Percentiles rank a stretch among this genome's conserved stretches.
Conservation (phyloP, 768 basidiomycete species). For the Rhodotorula kratochvilovae region DNA sequence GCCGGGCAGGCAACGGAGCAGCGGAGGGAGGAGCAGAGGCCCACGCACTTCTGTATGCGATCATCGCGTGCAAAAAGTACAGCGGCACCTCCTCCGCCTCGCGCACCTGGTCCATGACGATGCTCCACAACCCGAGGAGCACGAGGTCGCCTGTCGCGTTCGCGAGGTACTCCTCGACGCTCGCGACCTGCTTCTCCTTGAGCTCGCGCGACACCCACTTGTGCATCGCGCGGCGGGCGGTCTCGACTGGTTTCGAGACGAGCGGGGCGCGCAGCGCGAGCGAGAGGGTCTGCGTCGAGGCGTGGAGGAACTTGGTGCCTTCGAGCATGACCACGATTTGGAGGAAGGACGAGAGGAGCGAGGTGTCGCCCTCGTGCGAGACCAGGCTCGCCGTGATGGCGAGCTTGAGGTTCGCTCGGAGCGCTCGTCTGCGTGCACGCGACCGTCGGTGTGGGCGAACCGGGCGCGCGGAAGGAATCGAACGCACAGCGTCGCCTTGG, state of each 20-base stretch:
- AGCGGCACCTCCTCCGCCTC: slow-evolving; percentile 52
- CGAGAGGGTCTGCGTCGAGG: slow-evolving; percentile 63
- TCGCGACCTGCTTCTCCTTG: slow-evolving; percentile 69
- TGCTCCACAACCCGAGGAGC: slow-evolving; percentile 74
- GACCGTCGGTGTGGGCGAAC: not conserved
- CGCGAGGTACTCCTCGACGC: slow-evolving; percentile 83
- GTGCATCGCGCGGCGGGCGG: slow-evolving; percentile 70
- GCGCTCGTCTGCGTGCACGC: slow-evolving; percentile 9
- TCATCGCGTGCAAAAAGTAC: slow-evolving; percentile 95
- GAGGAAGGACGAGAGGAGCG: slow-evolving; percentile 84
- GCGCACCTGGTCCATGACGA: slow-evolving; percentile 56
- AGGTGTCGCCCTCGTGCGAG: slow-evolving; percentile 54
- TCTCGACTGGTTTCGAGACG: slow-evolving; percentile 60
- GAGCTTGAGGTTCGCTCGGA: slow-evolving; percentile 78
- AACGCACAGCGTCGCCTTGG: slow-evolving; percentile 66
- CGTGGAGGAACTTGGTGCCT: slow-evolving; percentile 81
- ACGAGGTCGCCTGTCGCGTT: slow-evolving; percentile 84
- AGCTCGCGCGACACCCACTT: slow-evolving; percentile 83
- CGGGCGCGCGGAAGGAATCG: not conserved
- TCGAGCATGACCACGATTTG: slow-evolving; percentile 96
- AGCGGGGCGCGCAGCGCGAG: slow-evolving; percentile 59
- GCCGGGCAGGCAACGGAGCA: not conserved
- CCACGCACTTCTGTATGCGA: slow-evolving; percentile 55
- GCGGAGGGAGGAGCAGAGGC: not conserved
- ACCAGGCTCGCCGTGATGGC: slow-evolving; percentile 80